Base-by-base conservation (phyloP, 2,329 filamentous ascomycete species). In the Exophiala mesophila region DNA sequence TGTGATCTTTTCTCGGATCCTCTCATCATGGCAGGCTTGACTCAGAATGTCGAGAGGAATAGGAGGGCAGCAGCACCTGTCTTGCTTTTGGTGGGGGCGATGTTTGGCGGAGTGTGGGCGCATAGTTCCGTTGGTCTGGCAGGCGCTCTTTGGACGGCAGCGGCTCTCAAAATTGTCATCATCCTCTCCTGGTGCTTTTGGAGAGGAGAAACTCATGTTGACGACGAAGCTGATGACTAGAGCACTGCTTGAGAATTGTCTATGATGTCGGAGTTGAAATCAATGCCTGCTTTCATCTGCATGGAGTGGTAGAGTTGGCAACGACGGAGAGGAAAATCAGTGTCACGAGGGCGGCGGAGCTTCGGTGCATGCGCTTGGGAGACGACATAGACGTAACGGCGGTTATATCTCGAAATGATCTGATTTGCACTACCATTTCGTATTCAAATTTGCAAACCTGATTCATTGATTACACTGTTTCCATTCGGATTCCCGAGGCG, bases 1-100 rank as follows among this genome's bases (percentile, higher is more conserved):
- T 88, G 84, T 58, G 86, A 90, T 59, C 58, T 90, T 15, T 87
- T 87, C 54, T 83, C 80, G 1, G 83, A 88, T 55, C 65, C 70
- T 7, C 66, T 69, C 6, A 47, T 80, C n/a, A 60, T 60, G 1
- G 50, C 60, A 0, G 58, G 55, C 2, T 47, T 66, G 2, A 46
- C 61, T 9, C 56, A 60, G 2, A 74, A 78, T 42, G 60, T 68
- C 0, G 75, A 79, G 57, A 63, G 77, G 36, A 76, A 78, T 57
- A 64, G 73, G 36, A 64, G 77, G 33, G 56, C 66, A 1, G 68
- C 65, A 0, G 75, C 76, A 1, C 70, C 76, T 1, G 20, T 74
- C 2, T 59, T 73, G 39, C 61, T 79, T n/a, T 44, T 79, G 20
- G 18, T 72, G 3, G 78, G 77, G 1, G 74, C 75, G 0, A 63